Evolutionary conservation across 2,329 filamentous ascomycete genomes (phyloP).

Genomic region (Trichoderma sp.): DNA sequence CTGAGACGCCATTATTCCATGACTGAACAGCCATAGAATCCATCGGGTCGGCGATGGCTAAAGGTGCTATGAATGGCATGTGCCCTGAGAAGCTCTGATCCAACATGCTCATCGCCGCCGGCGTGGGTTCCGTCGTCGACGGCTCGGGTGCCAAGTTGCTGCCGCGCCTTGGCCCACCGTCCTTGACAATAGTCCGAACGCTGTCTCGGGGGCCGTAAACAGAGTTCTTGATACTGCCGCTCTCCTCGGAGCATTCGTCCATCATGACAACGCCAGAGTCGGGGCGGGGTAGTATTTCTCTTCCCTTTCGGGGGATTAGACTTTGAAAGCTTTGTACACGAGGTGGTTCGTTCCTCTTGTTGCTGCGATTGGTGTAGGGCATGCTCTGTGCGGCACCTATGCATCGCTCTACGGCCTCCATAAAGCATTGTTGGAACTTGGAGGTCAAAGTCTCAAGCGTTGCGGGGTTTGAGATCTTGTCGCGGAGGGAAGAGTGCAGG

Average conservation of each 20-base stretch:
- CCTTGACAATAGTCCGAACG: slow-evolving; percentile 38
- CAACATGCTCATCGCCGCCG: slow-evolving; percentile 32
- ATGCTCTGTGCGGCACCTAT: slow-evolving; percentile 42
- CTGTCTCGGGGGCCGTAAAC: slow-evolving; percentile 39
- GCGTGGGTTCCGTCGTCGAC: slow-evolving; percentile 29
- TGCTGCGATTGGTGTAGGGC: slow-evolving; percentile 48
- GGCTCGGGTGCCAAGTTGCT: slow-evolving; percentile 37
- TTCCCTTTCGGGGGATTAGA: slow-evolving; percentile 34
- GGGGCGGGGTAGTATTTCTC: slow-evolving; percentile 39
- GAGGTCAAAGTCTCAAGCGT: slow-evolving; percentile 46
- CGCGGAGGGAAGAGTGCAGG: slow-evolving; percentile 41
- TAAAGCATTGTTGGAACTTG: slow-evolving; percentile 48
- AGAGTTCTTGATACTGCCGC: slow-evolving; percentile 37
- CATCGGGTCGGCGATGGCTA: slow-evolving; percentile 30
- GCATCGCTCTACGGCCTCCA: slow-evolving; percentile 46
- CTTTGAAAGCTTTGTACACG: slow-evolving; percentile 33
- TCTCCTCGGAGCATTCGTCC: slow-evolving; percentile 45
- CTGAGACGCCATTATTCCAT: slow-evolving; percentile 39
- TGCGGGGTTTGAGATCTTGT: slow-evolving; percentile 45
- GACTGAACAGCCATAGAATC: slow-evolving; percentile 36
- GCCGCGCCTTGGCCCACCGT: slow-evolving; percentile 29
- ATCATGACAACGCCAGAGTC: slow-evolving; percentile 48
- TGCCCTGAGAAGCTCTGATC: slow-evolving; percentile 31
- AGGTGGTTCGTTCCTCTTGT: slow-evolving; percentile 44
- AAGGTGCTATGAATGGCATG: slow-evolving; percentile 31